Conservation (phyloP, 192 early-diverging fungal genomes). For the Thoreauomyces humboldtii region DNA sequence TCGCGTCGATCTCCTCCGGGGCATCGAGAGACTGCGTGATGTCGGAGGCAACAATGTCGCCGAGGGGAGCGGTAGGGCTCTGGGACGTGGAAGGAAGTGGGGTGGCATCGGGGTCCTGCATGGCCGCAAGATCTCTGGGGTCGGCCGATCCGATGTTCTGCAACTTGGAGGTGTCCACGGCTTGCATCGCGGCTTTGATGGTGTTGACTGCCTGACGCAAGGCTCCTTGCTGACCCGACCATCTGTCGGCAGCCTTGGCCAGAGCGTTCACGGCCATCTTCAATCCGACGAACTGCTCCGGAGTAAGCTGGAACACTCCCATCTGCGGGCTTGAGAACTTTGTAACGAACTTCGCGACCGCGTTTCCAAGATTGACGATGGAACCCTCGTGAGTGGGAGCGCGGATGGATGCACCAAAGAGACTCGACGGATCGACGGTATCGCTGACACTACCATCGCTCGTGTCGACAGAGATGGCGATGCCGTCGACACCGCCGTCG, state of each 20-base stretch:
- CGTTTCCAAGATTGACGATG: not conserved
- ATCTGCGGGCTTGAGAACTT: not conserved
- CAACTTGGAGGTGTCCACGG: not conserved
- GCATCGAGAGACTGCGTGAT: not conserved
- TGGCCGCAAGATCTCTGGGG: not conserved
- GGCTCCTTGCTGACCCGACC: not conserved
- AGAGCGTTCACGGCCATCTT: not conserved
- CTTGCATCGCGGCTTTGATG: not conserved
- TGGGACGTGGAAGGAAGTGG: not conserved
- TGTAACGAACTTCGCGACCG: conserved; percentile 1
- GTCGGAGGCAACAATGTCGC: not conserved
- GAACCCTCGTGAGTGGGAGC: not conserved
- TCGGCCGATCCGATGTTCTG: not conserved
- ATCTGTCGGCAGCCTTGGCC: not conserved
- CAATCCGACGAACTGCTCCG: not conserved
- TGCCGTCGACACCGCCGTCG: not conserved
- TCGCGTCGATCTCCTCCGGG: not conserved
- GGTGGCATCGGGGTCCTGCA: not conserved
- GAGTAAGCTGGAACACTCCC: not conserved
- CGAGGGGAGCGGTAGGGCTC: not conserved
- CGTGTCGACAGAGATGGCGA: not conserved
- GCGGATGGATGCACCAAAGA: not conserved
- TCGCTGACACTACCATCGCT: not conserved
- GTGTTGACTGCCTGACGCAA: not conserved
- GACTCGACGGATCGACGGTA: not conserved